These are phyloP conservation scores for Solanum acaule DNA, from an alignment of 257 asterid genomes.

Conservation along the genomic window DNA sequence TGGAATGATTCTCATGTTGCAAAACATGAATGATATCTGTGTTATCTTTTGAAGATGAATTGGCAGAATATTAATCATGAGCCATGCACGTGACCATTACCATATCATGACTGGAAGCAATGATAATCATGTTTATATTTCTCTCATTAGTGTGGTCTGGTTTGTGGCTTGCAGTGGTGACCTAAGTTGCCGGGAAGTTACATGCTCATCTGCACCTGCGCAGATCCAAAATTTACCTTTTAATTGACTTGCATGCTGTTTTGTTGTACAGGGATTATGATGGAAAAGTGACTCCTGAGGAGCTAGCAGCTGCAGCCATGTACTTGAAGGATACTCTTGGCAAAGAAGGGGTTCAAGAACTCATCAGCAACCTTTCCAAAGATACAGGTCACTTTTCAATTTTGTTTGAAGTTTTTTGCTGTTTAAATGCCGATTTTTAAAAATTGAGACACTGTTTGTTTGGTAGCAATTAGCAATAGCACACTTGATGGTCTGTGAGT, in stretches of 20 bases:
- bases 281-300: constrained; percentile 85
- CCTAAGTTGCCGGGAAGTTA: neutral
- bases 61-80: neutral
- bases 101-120: neutral
- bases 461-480: neutral
- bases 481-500: neutral
- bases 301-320: constrained; percentile 74
- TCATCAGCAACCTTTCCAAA: constrained; percentile 74
- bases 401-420: neutral
- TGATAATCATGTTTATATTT: neutral
- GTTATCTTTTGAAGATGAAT: neutral
- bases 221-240: neutral
- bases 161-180: neutral
- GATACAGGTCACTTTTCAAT: constrained; percentile 45
- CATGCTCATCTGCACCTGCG: neutral
- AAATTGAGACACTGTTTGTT: neutral
- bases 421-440: neutral
- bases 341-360: constrained; percentile 74
- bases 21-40: neutral
- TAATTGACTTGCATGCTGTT: neutral
- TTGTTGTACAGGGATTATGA: constrained; percentile 55
- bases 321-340: constrained; percentile 78
- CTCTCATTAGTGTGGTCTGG: neutral
- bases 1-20: neutral
- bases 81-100: neutral